These are phyloP conservation scores for Cardiospermum halicacabum DNA, from an alignment of 345 rosid genomes.

Conservation along the genomic window DNA sequence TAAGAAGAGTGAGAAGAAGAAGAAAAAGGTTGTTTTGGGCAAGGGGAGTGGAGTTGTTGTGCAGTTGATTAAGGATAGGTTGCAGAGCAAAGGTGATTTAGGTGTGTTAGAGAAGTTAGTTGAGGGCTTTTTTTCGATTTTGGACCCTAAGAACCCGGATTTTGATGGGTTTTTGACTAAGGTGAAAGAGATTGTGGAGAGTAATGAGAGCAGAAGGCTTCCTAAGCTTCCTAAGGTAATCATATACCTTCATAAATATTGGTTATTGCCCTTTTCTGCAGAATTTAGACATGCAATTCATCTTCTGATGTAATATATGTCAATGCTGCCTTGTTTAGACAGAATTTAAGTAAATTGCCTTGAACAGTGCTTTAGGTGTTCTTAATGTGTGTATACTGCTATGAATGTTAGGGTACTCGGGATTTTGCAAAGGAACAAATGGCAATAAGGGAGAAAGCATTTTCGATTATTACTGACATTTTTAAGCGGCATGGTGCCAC, in stretches of 20 bases:
- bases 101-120: constrained; percentile 36
- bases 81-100: constrained; percentile 35
- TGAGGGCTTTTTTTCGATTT: constrained; percentile 35
- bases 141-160: constrained; percentile 41
- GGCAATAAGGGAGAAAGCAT: constrained; percentile 74
- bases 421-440: constrained; percentile 91
- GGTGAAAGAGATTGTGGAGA: constrained; percentile 74
- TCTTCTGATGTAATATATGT: not conserved
- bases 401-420: constrained; percentile 64
- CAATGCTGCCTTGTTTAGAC: not conserved
- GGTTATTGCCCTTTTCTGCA: too few species aligned
- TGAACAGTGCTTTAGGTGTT: not conserved
- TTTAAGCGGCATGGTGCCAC: constrained; percentile 93
- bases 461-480: constrained; percentile 64
- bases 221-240: constrained; percentile 94
- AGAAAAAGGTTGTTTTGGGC: constrained; percentile 66
- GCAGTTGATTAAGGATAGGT: constrained; percentile 59
- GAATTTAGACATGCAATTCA: too few species aligned
- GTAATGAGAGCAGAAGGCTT: constrained; percentile 83
- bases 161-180: constrained; percentile 47
- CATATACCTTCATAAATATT: not conserved
- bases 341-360: not conserved
- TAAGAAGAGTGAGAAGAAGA: constrained; percentile 59
- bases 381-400: constrained; percentile 7
- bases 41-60: constrained; percentile 62